phyloP scores from a whole-genome alignment of 306 rosid species.

The Quercus ilex region DNA sequence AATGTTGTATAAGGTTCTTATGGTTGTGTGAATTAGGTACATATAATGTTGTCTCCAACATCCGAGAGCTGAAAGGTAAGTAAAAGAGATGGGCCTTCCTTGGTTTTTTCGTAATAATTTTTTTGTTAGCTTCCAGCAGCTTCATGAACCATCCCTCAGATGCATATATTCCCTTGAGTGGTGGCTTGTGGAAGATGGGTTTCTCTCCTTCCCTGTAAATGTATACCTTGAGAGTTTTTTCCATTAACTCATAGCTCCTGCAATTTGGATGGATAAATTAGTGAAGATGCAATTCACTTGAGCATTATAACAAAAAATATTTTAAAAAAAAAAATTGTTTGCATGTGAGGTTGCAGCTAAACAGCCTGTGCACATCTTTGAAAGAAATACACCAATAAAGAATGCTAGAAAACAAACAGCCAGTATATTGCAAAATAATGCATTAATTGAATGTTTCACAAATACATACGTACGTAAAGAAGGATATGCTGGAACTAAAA shows the following conservation, averaged over 20 bases:
- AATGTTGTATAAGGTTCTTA: slow-evolving; percentile 46
- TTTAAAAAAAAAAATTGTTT: background rate
- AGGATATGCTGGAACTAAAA: background rate
- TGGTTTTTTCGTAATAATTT: slow-evolving; percentile 59
- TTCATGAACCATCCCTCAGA: slow-evolving; percentile 99
- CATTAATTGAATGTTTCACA: background rate
- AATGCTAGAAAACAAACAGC: background rate
- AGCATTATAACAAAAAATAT: slow-evolving; percentile 8
- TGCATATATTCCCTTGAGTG: slow-evolving; percentile 79
- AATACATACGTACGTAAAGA: background rate
- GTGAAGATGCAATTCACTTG: slow-evolving; percentile 7
- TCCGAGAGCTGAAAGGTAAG: slow-evolving; percentile 91
- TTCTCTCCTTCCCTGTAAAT: slow-evolving; percentile 72
- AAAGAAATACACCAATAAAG: background rate
- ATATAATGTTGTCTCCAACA: slow-evolving; percentile 65
- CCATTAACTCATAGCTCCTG: slow-evolving; percentile 98
- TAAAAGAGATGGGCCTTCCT: slow-evolving; percentile 81
- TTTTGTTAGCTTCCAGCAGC: slow-evolving; percentile 52
- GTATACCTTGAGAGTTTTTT: slow-evolving; percentile 68
- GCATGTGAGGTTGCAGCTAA: slow-evolving; percentile 9
- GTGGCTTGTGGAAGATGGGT: slow-evolving; percentile 73
- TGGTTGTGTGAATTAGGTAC: slow-evolving; percentile 55
- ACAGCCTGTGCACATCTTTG: background rate
- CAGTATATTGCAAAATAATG: background rate
- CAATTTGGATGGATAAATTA: slow-evolving; percentile 17